Percentiles rank a stretch among this genome's conserved stretches.
These are phyloP conservation scores for Eutrema yunnanense DNA, from an alignment of 345 rosid genomes.

Conservation along the genomic window DNA sequence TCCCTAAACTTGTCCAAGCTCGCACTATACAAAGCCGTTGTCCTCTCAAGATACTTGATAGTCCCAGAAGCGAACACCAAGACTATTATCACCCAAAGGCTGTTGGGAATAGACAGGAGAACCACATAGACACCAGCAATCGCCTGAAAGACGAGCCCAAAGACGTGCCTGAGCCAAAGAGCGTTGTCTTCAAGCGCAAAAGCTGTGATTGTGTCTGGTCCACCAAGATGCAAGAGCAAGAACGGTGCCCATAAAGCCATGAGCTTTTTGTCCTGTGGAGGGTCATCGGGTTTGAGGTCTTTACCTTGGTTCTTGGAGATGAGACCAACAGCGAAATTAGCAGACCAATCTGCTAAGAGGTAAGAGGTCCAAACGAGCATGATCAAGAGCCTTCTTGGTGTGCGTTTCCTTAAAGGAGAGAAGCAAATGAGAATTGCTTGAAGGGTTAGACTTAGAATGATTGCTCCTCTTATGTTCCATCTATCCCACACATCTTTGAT, in stretches of 20 bases:
- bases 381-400: slow-evolving; percentile 28
- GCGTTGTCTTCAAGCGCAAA: slow-evolving; percentile 63
- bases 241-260: slow-evolving; percentile 73
- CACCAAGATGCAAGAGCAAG: slow-evolving; percentile 59
- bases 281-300: not conserved
- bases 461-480: slow-evolving; percentile 55
- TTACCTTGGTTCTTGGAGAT: slow-evolving; percentile 47
- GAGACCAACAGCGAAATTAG: slow-evolving; percentile 49
- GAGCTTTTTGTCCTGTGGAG: slow-evolving; percentile 28
- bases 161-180: slow-evolving; percentile 58
- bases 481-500: slow-evolving; percentile 36
- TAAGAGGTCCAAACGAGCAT: slow-evolving; percentile 51
- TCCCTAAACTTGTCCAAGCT: slow-evolving; percentile 54
- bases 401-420: slow-evolving; percentile 49
- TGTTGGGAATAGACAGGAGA: slow-evolving; percentile 30
- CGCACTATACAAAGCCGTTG: slow-evolving; percentile 45
- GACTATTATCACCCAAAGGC: slow-evolving; percentile 27
- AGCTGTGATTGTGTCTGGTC: slow-evolving; percentile 65
- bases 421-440: slow-evolving; percentile 46
- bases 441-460: slow-evolving; percentile 49
- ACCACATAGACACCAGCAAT: slow-evolving; percentile 43
- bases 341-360: slow-evolving; percentile 56
- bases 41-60: slow-evolving; percentile 59
- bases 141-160: slow-evolving; percentile 41
- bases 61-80: slow-evolving; percentile 48